Base-by-base conservation (phyloP, 371 early-diverging fungal species). In the Nosema muscidifuracis region DNA sequence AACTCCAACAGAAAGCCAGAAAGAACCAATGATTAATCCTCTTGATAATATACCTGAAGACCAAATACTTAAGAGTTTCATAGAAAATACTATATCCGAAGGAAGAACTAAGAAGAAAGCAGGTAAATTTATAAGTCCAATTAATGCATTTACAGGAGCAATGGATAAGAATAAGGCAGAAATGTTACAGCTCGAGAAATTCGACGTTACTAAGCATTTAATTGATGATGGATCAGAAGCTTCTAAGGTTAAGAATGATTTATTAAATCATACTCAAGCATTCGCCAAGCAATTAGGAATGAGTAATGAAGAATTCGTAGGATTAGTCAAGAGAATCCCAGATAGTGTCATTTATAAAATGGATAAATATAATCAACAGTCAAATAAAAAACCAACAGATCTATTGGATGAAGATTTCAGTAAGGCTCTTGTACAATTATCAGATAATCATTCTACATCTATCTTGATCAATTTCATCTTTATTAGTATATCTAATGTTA, bases 131-230 rank as follows among this genome's bases (percentile, higher is more conserved):
- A 44, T 71, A 7, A 63, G 55, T 50, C 24, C 65, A 42, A 67
- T 12, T 18, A 76, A 71, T 71, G 58, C 66, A 18, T 60, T 76
- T 57, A 76, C 71, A 22, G 65, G 53, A 51, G 13, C 24, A 34
- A n/a, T 22, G 33, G 69, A 76, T 44, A 22, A 16, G 13, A 50
- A 60, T 13, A 76, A 65, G 24, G 50, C 51, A 15, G 63, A 6
- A 20, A 28, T 60, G 0, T 22, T 69, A 15, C 33, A 60, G 15
- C 31, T 20, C 13, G 63, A 31, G 15, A 67, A 20, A 9, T 20
- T 50, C 26, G 77, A 69, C 18, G 12, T 40, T 26, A 28, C n/a
- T 16, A 9, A 62, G 42, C 38, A 62, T 42, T 28, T 22, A 1
- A 38, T 18, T 28, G 16, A 42, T 42, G 62, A 62, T 28, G 30